Base-by-base conservation (phyloP, 192 early-diverging fungal genomes). In the Coemansia sp. region DNA sequence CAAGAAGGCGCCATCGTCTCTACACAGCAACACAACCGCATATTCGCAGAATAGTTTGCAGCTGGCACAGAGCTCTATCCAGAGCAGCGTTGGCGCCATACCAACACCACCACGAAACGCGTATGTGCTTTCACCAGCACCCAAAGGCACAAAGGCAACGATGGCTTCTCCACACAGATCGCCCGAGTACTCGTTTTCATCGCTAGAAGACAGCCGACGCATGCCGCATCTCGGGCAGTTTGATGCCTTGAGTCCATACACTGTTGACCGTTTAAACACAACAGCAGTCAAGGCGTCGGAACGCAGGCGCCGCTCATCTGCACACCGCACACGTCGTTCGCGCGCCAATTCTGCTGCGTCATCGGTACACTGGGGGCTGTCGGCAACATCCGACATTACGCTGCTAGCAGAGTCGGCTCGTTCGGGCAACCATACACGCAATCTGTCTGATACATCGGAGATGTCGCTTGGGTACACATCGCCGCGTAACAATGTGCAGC, bases 211-310 rank as follows among this genome's bases (percentile, higher is more conserved):
- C 49, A 67, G 70, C 48, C 69, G 71, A 11, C 69, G 70, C 13
- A 39, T 67, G 3, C 62, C 69, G 64, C 62, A 61, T 19, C 49
- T 71, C 17, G 59, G 41, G 19, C 70, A 69, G 64, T 70, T 82
- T 17, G 79, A 76, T 13, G 51, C 56, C 38, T 65, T 82, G 50
- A 76, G 74, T 65, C 79, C 79, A 20, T 76, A 75, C 66, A 82
- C 74, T 2, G 71, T 82, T 44, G 63, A 57, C 65, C 64, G 74
- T 3, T 74, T 82, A 19, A 70, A 61, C 65, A 68, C 56, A 38
- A 81, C 79, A 0, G 79, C 79, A 7, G 79, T 74, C 16, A 68
- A 65, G 43, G 79, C 79, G 16, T 64, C 74, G 20, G 79, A 81
- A 68, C 74, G 79, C 64, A 70, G 79, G 45, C 70, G 79, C 32